phyloP scores from a whole-genome alignment of 208 protist genomes.

The Naegleria lovaniensis region DNA sequence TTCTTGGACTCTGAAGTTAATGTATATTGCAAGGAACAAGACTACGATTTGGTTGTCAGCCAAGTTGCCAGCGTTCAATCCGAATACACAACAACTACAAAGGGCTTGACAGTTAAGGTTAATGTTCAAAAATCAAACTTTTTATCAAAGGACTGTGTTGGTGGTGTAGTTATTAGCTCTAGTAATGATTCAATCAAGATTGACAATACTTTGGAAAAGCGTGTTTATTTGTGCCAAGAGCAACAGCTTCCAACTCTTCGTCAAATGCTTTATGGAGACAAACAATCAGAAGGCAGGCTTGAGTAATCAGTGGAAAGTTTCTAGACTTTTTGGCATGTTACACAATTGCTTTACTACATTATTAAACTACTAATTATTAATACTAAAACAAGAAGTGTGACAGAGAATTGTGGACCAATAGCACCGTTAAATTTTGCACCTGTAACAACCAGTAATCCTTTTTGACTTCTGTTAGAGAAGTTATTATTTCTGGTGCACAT shows the following conservation, averaged over 20 bases:
- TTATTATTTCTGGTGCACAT: constrained; percentile 68
- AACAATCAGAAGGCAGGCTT: neutral
- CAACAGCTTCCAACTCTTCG: constrained; percentile 7
- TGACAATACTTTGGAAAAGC: constrained; percentile 28
- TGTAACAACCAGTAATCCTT: constrained; percentile 37
- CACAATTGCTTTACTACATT: too few relatives aligned
- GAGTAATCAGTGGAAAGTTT: neutral
- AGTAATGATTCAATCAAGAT: neutral
- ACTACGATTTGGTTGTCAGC: neutral
- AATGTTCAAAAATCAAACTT: neutral
- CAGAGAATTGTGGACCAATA: neutral
- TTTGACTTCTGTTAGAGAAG: constrained; percentile 65
- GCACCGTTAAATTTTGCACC: neutral
- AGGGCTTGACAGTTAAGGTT: neutral
- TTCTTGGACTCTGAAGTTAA: neutral
- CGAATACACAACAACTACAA: neutral
- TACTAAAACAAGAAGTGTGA: neutral
- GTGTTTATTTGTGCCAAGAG: constrained; percentile 1
- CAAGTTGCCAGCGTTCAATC: neutral
- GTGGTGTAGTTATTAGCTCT: constrained; percentile 13
- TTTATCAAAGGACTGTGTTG: neutral
- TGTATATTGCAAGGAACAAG: neutral
- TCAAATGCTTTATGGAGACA: neutral
- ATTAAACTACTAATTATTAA: neutral
- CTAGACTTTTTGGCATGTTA: too few relatives aligned